phyloP scores from a whole-genome alignment of 768 basidiomycete species.

The Lactarius pseudohatsudake region DNA sequence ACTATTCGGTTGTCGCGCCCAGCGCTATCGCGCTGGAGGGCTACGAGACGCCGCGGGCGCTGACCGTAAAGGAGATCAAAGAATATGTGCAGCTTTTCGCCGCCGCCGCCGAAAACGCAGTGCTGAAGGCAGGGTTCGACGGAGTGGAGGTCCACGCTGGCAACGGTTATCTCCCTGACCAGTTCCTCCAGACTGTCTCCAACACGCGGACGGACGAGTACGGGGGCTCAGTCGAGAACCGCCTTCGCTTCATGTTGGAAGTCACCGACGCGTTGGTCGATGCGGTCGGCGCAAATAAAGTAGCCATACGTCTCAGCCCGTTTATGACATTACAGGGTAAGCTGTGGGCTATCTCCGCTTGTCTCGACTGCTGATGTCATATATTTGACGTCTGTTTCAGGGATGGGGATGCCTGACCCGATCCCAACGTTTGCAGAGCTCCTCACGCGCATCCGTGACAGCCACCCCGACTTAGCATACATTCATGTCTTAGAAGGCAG shows the following conservation, averaged over 20 bases:
- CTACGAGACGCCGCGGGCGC: conserved; percentile 38
- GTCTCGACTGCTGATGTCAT: no score
- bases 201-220: conserved; percentile 48
- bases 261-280: conserved; percentile 39
- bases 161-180: conserved; percentile 37
- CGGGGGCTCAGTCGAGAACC: conserved; percentile 48
- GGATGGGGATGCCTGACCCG: no score
- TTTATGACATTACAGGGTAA: conserved; percentile 23
- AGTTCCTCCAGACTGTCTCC: conserved; percentile 39
- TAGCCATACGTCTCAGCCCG: conserved; percentile 39
- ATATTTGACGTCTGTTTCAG: no score
- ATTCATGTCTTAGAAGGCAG: no score
- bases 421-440: no score
- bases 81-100: conserved; percentile 53
- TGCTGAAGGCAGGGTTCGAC: conserved; percentile 36
- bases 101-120: conserved; percentile 31
- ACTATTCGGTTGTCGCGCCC: conserved; percentile 2
- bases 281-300: conserved; percentile 40
- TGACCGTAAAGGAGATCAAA: conserved; percentile 49
- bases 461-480: no score
- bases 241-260: conserved; percentile 42
- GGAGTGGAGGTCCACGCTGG: conserved; percentile 36
- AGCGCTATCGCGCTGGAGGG: neutral
- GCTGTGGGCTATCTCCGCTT: neutral
- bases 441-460: no score